phyloP scores from a whole-genome alignment of 1,284 basidiomycete genomes.

The Cutaneotrichosporon dermatis region DNA sequence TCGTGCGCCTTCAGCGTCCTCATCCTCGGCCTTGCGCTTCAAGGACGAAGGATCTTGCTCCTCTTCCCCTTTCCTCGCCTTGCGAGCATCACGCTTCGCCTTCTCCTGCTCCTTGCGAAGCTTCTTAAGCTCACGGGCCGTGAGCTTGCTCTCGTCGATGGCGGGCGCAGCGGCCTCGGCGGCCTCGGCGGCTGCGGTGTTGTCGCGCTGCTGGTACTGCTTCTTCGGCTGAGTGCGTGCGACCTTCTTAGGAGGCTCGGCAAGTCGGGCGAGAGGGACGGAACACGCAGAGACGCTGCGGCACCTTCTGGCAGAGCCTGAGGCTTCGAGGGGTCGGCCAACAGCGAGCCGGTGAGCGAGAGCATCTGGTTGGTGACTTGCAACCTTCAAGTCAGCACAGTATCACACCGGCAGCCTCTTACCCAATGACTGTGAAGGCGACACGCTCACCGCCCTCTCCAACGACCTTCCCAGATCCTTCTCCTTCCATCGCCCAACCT shows the following conservation, averaged over 20 bases:
- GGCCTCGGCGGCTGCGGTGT: constrained; percentile 2
- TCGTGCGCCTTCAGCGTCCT: constrained; percentile 10
- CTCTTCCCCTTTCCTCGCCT: constrained; percentile 31
- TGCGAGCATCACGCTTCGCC: constrained; percentile 38
- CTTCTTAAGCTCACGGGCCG: constrained; percentile 36
- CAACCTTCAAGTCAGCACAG: constrained; percentile 55
- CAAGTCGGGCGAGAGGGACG: constrained; percentile 28
- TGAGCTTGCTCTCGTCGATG: constrained; percentile 32
- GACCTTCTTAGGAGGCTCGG: constrained; percentile 17
- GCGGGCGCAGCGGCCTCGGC: constrained; percentile 9
- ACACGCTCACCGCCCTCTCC: constrained; percentile 68
- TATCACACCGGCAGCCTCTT: constrained; percentile 27
- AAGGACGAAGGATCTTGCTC: constrained; percentile 14
- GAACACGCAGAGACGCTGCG: constrained; percentile 12
- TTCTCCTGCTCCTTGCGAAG: constrained; percentile 43
- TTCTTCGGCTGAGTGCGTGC: constrained; percentile 2
- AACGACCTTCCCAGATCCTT: constrained; percentile 64
- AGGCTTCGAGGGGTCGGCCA: constrained; percentile 74
- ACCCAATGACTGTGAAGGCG: constrained; percentile 89
- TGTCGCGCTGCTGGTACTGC: constrained; percentile 5
- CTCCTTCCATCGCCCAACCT: constrained; percentile 74
- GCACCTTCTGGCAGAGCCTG: constrained; percentile 43
- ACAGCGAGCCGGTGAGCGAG: constrained; percentile 83
- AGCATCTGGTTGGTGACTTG: constrained; percentile 94
- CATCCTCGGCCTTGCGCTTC: constrained; percentile 35